A percentile compares a stretch with the other conserved stretches of the same genome.
These are phyloP conservation scores for Salvia miltiorrhiza DNA, from an alignment of 257 asterid genomes.

Conservation along the genomic window DNA sequence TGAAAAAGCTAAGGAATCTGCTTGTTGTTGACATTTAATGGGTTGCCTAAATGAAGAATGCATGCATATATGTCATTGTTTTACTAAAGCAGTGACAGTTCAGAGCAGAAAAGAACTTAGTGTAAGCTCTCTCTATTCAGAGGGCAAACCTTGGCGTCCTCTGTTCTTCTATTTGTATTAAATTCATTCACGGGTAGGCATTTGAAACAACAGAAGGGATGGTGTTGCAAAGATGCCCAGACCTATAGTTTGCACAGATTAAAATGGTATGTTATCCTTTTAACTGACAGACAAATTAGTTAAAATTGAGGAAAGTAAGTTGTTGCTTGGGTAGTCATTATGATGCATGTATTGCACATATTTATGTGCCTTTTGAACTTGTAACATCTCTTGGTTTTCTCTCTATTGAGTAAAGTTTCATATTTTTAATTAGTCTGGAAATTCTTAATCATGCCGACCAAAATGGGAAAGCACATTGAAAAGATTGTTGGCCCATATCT, in stretches of 20 bases:
- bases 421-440: not conserved
- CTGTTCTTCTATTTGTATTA: not conserved
- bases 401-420: not conserved
- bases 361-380: not conserved
- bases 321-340: not conserved
- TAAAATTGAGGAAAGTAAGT: not conserved
- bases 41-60: not conserved
- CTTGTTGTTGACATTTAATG: not conserved
- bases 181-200: not conserved
- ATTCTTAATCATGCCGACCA: not conserved
- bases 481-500: not conserved
- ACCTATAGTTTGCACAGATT: not conserved
- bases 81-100: not conserved
- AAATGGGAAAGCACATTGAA: not conserved
- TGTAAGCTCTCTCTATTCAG: not conserved
- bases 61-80: not conserved
- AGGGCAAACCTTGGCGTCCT: not conserved
- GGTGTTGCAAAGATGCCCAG: not conserved
- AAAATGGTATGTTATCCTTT: not conserved
- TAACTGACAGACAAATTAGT: not conserved
- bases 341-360: not conserved
- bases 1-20: not conserved
- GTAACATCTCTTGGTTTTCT: not conserved
- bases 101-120: not conserved
- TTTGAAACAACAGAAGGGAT: constrained; percentile 9